Base-by-base conservation (phyloP, 768 basidiomycete species). In the Podaxis carcinomalis region DNA sequence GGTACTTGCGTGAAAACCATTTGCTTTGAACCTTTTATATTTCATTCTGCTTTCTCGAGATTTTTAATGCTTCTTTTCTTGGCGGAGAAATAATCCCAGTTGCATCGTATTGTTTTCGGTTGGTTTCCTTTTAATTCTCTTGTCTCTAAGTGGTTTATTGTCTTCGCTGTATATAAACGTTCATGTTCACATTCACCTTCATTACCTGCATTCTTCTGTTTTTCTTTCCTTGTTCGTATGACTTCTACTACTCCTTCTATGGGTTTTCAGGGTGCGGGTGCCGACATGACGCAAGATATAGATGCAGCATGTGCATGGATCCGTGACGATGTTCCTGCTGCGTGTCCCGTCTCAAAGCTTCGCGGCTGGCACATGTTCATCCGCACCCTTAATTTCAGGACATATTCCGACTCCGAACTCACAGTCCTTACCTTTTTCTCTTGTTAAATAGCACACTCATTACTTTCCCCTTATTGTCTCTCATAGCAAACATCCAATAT, bases 111-210 rank as follows among this genome's bases (percentile, higher is more conserved):
- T 39, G 16, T 53, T 61, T 36, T 27, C 27, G 27, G 32, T 23
- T 56, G 59, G 59, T 61, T 62, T 55, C 54, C 54, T 49, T 59
- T 55, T 59, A 40, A 37, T 49, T 60, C 37, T 39, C 37, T 4
- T n/a, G 28, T 50, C 36, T 57, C 57, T 57, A 19, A 40, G 14
- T 53, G 35, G 11, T 25, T n/a, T 32, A 28, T 23, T 21, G 21
- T 7, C 51, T 37, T 32, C 32, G 32, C 32, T 32, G 32, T 32
- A 32, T 32, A 32, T 32, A 32, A 32, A 32, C 32, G 32, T 32
- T 32, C 32, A 32, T 9, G 7, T 32, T 32, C 42, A 44, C 42
- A 5, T 19, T 44, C 14, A n/a, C n/a, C 14, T 55, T 55, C 40
- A 16, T 58, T 19, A 6, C 37, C 46, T 23, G 14, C 60, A 49